These are phyloP conservation scores for Trichosporon sp. DNA, from an alignment of 1,284 basidiomycete genomes.

Conservation along the genomic window DNA sequence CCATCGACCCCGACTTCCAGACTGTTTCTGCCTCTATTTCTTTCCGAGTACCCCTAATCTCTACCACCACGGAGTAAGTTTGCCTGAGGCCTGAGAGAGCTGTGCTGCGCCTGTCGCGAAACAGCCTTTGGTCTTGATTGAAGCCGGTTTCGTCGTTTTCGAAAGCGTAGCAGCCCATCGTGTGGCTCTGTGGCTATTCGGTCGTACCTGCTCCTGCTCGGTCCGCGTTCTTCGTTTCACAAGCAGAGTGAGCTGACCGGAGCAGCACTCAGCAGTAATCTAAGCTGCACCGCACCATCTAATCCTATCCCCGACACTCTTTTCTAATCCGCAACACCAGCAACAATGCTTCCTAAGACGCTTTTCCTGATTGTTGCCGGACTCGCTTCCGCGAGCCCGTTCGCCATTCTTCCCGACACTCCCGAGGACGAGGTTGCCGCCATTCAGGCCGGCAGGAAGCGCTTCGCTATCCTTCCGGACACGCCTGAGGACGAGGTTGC, in stretches of 20 bases:
- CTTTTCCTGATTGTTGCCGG: not conserved
- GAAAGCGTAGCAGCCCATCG: not conserved
- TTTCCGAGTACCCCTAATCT: not conserved
- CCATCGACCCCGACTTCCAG: not conserved
- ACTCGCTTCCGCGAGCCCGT: not conserved
- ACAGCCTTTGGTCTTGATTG: not conserved
- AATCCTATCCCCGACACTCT: not conserved
- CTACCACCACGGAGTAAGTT: not conserved
- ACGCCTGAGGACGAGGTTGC: not conserved
- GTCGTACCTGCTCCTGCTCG: not conserved
- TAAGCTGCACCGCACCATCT: not conserved
- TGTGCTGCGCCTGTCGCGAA: too few species aligned
- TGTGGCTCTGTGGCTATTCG: not conserved
- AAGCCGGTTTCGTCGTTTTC: not conserved
- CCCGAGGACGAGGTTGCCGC: not conserved
- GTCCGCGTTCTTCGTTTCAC: not conserved
- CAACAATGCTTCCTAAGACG: conserved; percentile 1
- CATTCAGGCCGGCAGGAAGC: not conserved
- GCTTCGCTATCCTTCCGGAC: conserved; percentile 2
- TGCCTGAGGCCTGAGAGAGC: not conserved
- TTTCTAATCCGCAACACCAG: not conserved
- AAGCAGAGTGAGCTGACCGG: not conserved
- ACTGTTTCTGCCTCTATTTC: not conserved
- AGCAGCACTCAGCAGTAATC: not conserved
- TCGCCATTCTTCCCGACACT: conserved; percentile 4